Evolutionary conservation across 2,329 filamentous ascomycete species (phyloP), one percentile per base, ranked within the genome.

Genomic region (Ophiostoma piceae): DNA sequence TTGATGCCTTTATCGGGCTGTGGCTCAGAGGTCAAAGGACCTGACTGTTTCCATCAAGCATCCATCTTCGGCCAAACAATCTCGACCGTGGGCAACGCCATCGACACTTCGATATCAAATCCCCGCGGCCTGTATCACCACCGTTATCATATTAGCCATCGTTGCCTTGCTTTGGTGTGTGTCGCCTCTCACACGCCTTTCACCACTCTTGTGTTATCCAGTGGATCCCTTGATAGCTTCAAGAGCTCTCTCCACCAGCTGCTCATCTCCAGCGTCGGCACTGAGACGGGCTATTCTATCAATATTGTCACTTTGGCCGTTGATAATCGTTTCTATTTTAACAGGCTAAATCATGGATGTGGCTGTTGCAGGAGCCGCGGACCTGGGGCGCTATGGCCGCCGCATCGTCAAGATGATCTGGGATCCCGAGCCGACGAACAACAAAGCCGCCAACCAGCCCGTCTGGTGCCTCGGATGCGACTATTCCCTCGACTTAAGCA

Each of bases 401-500:
- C 90, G 91, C 73, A 88, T 97, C 75, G 89, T 97, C 71, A 91
- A 94, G 80, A 92, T 92, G 81, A 90, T 98, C 76, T 97, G 93
- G 90, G 94, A 97, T 75, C 92, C 93, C 0, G 89, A 94, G 73
- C 94, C 93, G 6, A 87, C 86, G 73, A 97, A 97, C 80, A 89
- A 96, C 77, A 83, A 88, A 70, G 78, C 81, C 71, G 84, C 85
- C 51, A 84, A 88, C 73, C 84, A 87, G 43, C 87, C 91, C 14
- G 91, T 96, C 72, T 98, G 94, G 94, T 96, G 93, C 76, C 83
- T 98, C 7, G 86, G 86, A 43, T 79, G 79, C 69, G 81, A 80
- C 41, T 88, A 88, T 74, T 82, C 78, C 35, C 79, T 87, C 66
- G 78, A 78, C 8, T 2, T 66, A 64, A 68, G 67, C 35, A 74